These are phyloP conservation scores for Oenanthe javanica DNA, from an alignment of 140 eudicot genomes.

Conservation along the genomic window DNA sequence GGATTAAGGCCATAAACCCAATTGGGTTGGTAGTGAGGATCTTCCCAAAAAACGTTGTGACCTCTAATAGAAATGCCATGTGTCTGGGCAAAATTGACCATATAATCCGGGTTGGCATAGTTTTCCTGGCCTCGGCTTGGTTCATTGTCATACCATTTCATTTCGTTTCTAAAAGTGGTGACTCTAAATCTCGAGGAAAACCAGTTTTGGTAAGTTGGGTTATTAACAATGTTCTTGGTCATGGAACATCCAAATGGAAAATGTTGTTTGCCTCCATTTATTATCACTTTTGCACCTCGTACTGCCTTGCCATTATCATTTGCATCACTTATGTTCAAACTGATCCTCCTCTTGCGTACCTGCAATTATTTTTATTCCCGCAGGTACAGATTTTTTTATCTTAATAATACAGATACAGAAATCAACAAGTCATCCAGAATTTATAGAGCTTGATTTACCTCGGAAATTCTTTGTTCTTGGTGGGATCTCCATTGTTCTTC, in stretches of 20 bases:
- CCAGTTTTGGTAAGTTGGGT: slow-evolving; percentile 34
- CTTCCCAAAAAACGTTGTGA: slow-evolving; percentile 45
- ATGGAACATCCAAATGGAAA: slow-evolving; percentile 48
- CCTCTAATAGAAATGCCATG: slow-evolving; percentile 41
- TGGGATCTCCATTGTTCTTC: slow-evolving; percentile 54
- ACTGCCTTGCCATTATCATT: slow-evolving; percentile 17
- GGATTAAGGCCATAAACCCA: slow-evolving; percentile 30
- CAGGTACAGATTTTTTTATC: no score
- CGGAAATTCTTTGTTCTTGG: slow-evolving; percentile 23
- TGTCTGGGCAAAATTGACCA: slow-evolving; percentile 33
- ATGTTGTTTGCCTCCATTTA: slow-evolving; percentile 25
- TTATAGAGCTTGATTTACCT: neutral
- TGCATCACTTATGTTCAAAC: slow-evolving; percentile 21
- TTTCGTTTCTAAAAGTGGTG: slow-evolving; percentile 39
- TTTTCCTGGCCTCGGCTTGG: slow-evolving; percentile 30
- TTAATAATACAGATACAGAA: neutral
- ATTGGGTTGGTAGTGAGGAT: slow-evolving; percentile 23
- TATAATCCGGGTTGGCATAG: slow-evolving; percentile 34
- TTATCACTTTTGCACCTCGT: slow-evolving; percentile 22
- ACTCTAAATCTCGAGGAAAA: slow-evolving; percentile 37
- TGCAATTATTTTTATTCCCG: neutral
- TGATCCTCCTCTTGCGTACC: slow-evolving; percentile 34
- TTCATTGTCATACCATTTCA: slow-evolving; percentile 42
- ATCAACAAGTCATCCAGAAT: neutral
- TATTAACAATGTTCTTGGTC: slow-evolving; percentile 35